Conservation (phyloP, 108 stramenopile species). For the Conticribra guillardii region DNA sequence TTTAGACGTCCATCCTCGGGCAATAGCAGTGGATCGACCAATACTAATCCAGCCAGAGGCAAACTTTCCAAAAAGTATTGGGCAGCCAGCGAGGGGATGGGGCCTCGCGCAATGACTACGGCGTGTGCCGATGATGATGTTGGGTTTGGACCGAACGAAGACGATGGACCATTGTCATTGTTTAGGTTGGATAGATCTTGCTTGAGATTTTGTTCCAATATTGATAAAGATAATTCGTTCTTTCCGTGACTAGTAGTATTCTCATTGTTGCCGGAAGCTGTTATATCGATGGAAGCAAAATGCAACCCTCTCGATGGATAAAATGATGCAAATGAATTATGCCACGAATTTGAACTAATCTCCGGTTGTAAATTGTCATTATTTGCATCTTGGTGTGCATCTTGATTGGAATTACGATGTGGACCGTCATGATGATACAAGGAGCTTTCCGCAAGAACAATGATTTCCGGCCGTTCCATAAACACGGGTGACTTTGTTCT, state of each 20-base stretch:
- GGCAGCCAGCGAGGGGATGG: conserved; percentile 44
- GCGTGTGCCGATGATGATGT: conserved; percentile 33
- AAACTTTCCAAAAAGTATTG: conserved; percentile 55
- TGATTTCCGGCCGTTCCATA: conserved; percentile 35
- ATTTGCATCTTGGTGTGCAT: too few species aligned
- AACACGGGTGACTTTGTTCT: too few species aligned
- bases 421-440: conserved; percentile 27
- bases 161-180: neutral
- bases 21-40: conserved; percentile 47
- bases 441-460: conserved; percentile 28
- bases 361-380: too few species aligned
- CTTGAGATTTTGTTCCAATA: neutral
- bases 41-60: conserved; percentile 48
- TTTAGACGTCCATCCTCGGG: conserved; percentile 37
- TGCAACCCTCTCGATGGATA: conserved; percentile 28
- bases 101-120: conserved; percentile 40
- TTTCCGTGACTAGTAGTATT: neutral
- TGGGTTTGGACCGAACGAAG: neutral
- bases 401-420: too few species aligned
- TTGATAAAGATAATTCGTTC: neutral
- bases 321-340: conserved; percentile 14
- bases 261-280: neutral
- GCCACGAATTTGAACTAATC: conserved; percentile 30
- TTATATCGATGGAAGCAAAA: conserved; percentile 23
- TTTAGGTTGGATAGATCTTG: neutral